Evolutionary conservation across 2,329 filamentous ascomycete genomes (phyloP).

Genomic region (Rhynchosporium graminicola): DNA sequence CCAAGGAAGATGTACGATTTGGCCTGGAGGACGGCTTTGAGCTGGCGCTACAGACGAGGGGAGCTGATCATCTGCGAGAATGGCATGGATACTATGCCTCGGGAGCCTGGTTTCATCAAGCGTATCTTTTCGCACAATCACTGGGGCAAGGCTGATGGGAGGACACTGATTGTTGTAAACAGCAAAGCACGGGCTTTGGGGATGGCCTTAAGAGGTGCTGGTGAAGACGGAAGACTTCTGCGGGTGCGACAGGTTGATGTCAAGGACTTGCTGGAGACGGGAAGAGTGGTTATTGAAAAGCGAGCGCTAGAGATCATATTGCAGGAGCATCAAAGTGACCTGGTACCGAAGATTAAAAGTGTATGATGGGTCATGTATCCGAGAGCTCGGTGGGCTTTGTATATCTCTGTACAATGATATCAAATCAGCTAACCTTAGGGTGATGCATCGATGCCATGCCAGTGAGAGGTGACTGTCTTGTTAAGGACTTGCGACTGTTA

Average conservation of each 20-base stretch:
- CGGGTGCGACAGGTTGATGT: conserved; percentile 83
- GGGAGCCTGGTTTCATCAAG: conserved; percentile 59
- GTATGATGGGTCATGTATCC: conserved; percentile 28
- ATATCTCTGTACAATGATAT: conserved; percentile 17
- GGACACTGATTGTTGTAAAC: conserved; percentile 74
- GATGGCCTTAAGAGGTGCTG: conserved; percentile 63
- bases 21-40: conserved; percentile 91
- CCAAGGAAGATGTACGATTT: conserved; percentile 92
- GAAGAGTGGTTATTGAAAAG: conserved; percentile 84
- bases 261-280: conserved; percentile 86
- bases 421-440: background rate
- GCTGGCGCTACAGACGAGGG: conserved; percentile 84
- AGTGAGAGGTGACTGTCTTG: no score
- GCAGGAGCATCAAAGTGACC: conserved; percentile 68
- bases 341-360: conserved; percentile 41
- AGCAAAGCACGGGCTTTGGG: conserved; percentile 63
- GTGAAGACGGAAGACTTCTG: conserved; percentile 68
- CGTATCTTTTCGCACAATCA: conserved; percentile 70
- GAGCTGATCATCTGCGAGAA: conserved; percentile 86
- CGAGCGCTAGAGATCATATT: conserved; percentile 76
- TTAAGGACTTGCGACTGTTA: background rate
- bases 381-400: conserved; percentile 12
- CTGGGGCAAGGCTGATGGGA: conserved; percentile 66
- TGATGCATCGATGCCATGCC: background rate
- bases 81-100: conserved; percentile 62